Percentiles rank a stretch among this genome's conserved stretches.
These are phyloP conservation scores for Trichosporon faecale DNA, from an alignment of 1,284 basidiomycete species.

Conservation along the genomic window DNA sequence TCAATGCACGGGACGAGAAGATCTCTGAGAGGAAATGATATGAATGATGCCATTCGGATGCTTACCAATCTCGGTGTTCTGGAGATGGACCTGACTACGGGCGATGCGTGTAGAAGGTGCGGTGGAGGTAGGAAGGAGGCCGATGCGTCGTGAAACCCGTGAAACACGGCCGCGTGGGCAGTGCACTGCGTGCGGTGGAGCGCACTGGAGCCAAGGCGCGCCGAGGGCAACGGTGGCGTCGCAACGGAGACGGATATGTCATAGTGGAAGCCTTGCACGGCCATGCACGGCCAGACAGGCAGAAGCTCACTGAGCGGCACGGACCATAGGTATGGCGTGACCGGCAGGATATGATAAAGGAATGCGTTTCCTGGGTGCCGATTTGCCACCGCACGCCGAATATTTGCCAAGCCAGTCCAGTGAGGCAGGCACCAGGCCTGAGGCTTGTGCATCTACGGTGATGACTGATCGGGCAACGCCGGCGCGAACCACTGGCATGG, in stretches of 20 bases:
- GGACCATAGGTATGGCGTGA: conserved; percentile 5
- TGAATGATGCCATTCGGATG: neutral
- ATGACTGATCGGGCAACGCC: conserved; percentile 5
- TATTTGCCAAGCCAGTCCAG: neutral
- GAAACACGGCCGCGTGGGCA: neutral
- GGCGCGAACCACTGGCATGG: neutral
- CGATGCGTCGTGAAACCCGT: neutral
- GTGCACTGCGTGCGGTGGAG: no score
- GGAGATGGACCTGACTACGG: neutral
- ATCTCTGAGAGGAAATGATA: no score
- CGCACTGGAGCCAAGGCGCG: neutral
- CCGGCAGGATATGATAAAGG: conserved; percentile 5
- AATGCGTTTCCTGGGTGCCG: neutral
- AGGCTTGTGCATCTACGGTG: neutral
- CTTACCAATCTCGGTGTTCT: conserved; percentile 9
- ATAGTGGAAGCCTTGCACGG: neutral
- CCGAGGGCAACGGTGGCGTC: neutral
- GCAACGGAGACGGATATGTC: neutral
- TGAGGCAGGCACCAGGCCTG: neutral
- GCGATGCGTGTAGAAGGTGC: neutral
- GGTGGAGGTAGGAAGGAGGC: neutral
- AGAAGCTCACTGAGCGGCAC: no score
- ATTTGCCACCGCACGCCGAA: conserved; percentile 8
- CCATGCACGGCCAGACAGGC: no score
- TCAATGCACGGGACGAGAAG: neutral